A percentile compares a stretch with the other conserved stretches of the same genome.
phyloP scores from a whole-genome alignment of 2,329 filamentous ascomycete genomes.

The Metarhizium brunneum region DNA sequence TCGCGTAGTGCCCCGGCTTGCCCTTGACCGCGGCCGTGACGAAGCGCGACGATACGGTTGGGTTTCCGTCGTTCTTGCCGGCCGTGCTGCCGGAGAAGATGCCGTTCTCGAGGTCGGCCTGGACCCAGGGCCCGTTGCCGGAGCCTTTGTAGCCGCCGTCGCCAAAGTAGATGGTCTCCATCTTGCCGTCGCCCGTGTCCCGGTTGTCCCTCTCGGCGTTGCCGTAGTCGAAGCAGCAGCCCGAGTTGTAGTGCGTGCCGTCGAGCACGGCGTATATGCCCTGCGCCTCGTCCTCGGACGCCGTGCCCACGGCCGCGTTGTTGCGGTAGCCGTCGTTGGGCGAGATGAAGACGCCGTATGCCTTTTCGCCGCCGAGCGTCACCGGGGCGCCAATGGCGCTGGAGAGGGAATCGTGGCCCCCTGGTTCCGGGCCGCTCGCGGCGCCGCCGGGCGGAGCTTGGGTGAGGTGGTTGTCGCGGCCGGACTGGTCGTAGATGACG shows the following conservation, averaged over 20 bases:
- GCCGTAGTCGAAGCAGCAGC: slow-evolving; percentile 49
- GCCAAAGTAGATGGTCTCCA: slow-evolving; percentile 62
- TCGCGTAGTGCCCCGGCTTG: slow-evolving; percentile 43
- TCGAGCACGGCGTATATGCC: slow-evolving; percentile 54
- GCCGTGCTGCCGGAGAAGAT: slow-evolving; percentile 47
- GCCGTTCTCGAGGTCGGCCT: slow-evolving; percentile 61
- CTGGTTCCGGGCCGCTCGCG: slow-evolving; percentile 43
- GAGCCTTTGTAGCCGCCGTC: slow-evolving; percentile 45
- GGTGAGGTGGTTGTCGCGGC: slow-evolving; percentile 50
- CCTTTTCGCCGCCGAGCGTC: slow-evolving; percentile 49
- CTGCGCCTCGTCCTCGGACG: slow-evolving; percentile 44
- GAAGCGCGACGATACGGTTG: slow-evolving; percentile 45
- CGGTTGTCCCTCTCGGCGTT: slow-evolving; percentile 42
- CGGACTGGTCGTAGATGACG: slow-evolving; percentile 58
- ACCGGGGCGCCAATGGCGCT: slow-evolving; percentile 52
- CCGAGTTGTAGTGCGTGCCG: slow-evolving; percentile 48
- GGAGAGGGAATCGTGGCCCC: slow-evolving; percentile 51
- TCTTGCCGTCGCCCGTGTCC: slow-evolving; percentile 53
- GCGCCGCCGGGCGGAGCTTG: slow-evolving; percentile 48
- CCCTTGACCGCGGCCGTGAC: slow-evolving; percentile 50
- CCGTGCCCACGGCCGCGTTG: slow-evolving; percentile 40
- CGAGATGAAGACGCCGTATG: slow-evolving; percentile 53
- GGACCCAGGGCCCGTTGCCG: slow-evolving; percentile 55
- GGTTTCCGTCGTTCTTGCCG: slow-evolving; percentile 39
- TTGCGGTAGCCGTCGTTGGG: slow-evolving; percentile 57